phyloP scores from a whole-genome alignment of 441 rosid species.

The Gossypium lobatum region DNA sequence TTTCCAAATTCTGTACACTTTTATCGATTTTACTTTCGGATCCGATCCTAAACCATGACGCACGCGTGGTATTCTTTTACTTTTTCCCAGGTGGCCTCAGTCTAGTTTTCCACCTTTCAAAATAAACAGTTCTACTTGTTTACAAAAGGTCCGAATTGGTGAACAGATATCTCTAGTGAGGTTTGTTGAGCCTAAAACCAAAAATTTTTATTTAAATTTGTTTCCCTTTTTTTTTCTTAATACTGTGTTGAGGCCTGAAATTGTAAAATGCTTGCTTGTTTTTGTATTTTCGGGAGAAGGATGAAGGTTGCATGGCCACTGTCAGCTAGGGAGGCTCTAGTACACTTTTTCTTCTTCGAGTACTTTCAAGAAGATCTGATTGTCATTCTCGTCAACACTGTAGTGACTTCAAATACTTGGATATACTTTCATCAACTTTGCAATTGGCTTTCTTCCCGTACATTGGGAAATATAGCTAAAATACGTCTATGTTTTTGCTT shows the following conservation, averaged over 20 bases:
- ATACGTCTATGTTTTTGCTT: conserved; percentile 15
- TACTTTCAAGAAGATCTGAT: conserved; percentile 70
- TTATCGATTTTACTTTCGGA: too few species aligned
- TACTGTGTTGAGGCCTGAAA: background rate
- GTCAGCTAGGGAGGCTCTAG: conserved; percentile 65
- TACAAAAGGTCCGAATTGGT: conserved; percentile 54
- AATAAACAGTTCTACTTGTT: conserved; percentile 41
- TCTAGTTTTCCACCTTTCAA: conserved; percentile 60
- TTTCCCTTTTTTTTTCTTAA: background rate
- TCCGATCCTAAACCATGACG: too few species aligned
- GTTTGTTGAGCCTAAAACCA: conserved; percentile 29
- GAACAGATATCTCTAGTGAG: conserved; percentile 72
- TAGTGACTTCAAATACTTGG: conserved; percentile 28
- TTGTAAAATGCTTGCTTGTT: conserved; percentile 27
- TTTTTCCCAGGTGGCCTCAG: conserved; percentile 84
- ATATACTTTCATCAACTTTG: conserved; percentile 3
- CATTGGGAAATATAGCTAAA: background rate
- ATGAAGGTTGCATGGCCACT: conserved; percentile 95
- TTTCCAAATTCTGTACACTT: background rate
- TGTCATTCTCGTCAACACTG: conserved; percentile 62
- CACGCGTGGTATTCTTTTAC: background rate
- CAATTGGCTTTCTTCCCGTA: conserved; percentile 8
- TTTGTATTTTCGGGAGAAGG: conserved; percentile 67
- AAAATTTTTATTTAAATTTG: conserved; percentile 10
- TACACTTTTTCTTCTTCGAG: conserved; percentile 67